Evolutionary conservation across 129 eudicot genomes (phyloP), one percentile per base, ranked within the genome.

Genomic region (Centrapalus pauciflorus): DNA sequence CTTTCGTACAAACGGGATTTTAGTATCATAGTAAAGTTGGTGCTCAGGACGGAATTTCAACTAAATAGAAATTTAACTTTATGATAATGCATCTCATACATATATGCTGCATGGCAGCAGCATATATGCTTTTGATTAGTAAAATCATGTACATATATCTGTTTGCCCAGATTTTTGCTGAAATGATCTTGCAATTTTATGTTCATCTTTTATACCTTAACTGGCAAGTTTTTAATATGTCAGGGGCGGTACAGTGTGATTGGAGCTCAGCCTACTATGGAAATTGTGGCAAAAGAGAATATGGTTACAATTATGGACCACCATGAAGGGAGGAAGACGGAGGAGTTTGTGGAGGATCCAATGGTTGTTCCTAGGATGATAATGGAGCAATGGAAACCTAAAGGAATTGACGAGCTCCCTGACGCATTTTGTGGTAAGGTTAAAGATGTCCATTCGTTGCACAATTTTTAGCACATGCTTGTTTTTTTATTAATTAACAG

Each of bases 241-340:
- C 82, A 94, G 99, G 99, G 99, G 77, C 80, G 99, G 26, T 94
- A 80, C 63, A 94, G 99, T 81, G 96, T 94, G 52, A 83, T 89
- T 74, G 99, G 99, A 73, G 95, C 99, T 69, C 99, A 94, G 68
- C 99, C 99, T 33, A 72, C 87, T 2, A 94, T 94, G 97, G 99
- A 94, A 79, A 81, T 94, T 67, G 95, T 94, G 74, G 99, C 99
- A n/a, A 94, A 94, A 67, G 94, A 84, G 76, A 84, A 84, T 76
- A 38, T 74, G 81, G 99, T 89, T 67, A 89, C 96, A 61, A 77
- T 94, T 61, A 80, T 94, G 87, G 99, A 94, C 72, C 99, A 94
- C 74, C 79, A 66, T 25, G 77, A 78, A 76, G 95, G 97, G 66
- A 26, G 54, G 60, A 80, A 70, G 55, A 84, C 85, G 4, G 97